A percentile compares a stretch with the other conserved stretches of the same genome.
These are phyloP conservation scores for Aspergillus baeticus DNA, from an alignment of 495 filamentous ascomycete genomes.

Conservation along the genomic window DNA sequence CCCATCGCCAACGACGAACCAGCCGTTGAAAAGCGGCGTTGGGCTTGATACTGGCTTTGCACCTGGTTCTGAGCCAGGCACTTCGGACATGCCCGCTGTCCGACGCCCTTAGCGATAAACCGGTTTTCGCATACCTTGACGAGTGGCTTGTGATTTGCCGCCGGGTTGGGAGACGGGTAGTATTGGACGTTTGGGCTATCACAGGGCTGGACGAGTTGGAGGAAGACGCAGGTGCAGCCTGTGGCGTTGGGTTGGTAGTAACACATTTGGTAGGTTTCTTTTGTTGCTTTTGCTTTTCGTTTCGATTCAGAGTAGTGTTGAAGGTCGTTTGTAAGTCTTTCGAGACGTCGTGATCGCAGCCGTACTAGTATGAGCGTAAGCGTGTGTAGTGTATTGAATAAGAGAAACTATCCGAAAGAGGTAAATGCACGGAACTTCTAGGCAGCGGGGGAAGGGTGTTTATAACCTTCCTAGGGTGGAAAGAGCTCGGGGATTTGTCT, in stretches of 20 bases:
- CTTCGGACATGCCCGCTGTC: conserved; percentile 6
- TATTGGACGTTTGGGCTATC: conserved; percentile 8
- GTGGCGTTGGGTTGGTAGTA: conserved; percentile 23
- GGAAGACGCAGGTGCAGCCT: conserved; percentile 22
- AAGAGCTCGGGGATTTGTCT: not conserved
- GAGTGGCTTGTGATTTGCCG: conserved; percentile 11
- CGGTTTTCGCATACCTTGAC: conserved; percentile 8
- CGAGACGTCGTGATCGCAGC: too few relatives aligned
- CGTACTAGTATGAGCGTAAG: too few relatives aligned
- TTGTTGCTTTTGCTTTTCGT: not conserved
- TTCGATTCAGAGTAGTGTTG: not conserved
- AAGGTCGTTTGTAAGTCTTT: not conserved
- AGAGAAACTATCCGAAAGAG: too few relatives aligned
- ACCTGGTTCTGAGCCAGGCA: not conserved
- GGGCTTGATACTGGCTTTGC: not conserved
- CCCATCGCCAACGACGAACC: too few relatives aligned
- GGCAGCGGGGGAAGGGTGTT: not conserved
- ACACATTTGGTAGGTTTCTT: conserved; percentile 17
- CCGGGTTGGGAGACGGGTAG: conserved; percentile 11
- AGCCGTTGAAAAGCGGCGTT: too few relatives aligned
- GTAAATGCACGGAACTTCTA: too few relatives aligned
- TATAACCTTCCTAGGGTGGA: not conserved
- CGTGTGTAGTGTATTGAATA: too few relatives aligned
- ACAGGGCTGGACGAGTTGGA: conserved; percentile 28
- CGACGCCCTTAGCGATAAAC: conserved; percentile 8